phyloP scores from a whole-genome alignment of 352 stramenopile species.

The Globisporangium polare region DNA sequence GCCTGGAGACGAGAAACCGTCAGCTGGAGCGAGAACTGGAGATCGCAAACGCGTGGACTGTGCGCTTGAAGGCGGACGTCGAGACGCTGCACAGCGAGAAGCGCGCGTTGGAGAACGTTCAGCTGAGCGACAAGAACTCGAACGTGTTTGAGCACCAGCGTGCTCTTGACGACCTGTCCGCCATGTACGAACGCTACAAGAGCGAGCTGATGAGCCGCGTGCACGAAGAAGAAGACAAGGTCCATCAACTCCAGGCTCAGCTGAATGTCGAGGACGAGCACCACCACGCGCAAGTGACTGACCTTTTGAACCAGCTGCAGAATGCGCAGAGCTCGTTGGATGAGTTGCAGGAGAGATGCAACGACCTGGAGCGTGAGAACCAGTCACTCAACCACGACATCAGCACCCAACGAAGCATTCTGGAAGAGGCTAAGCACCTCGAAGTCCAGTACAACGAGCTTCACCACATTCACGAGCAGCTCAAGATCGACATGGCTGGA shows the following conservation, averaged over 20 bases:
- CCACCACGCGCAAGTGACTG: conserved; percentile 20
- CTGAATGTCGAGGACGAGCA: conserved; percentile 27
- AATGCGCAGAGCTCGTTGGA: conserved; percentile 18
- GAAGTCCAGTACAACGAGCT: conserved; percentile 29
- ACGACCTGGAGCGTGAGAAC: conserved; percentile 48
- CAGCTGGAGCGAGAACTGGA: conserved; percentile 33
- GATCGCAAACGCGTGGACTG: conserved; percentile 24
- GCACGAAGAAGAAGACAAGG: conserved; percentile 40
- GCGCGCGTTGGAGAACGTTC: conserved; percentile 24
- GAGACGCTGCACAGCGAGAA: conserved; percentile 40
- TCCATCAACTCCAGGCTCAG: conserved; percentile 31
- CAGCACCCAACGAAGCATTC: conserved; percentile 7
- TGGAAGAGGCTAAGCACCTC: conserved; percentile 20
- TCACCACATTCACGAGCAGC: conserved; percentile 30
- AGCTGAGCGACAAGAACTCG: conserved; percentile 17
- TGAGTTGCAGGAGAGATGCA: conserved; percentile 18
- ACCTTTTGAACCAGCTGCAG: conserved; percentile 28
- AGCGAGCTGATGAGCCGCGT: conserved; percentile 35
- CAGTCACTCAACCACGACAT: conserved; percentile 33
- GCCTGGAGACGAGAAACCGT: conserved; percentile 31
- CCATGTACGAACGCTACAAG: conserved; percentile 41
- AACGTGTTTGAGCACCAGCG: conserved; percentile 20
- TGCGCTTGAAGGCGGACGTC: conserved; percentile 29
- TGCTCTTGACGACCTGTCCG: conserved; percentile 24
- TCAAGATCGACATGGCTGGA: conserved; percentile 26